Evolutionary conservation across 352 stramenopile genomes (phyloP).

Genomic region (Albugo candida): DNA sequence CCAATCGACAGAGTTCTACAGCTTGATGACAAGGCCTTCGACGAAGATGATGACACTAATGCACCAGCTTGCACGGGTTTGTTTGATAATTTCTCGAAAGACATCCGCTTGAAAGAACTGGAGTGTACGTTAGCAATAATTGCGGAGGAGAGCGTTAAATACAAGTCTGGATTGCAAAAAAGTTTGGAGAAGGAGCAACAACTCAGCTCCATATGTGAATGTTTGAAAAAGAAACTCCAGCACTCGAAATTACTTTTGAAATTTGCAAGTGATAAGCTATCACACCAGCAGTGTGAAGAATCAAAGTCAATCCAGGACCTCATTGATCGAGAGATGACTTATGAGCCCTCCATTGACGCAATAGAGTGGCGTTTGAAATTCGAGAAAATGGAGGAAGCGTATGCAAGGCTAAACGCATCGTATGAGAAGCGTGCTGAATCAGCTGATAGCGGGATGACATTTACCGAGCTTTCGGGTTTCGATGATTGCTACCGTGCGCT

Average conservation of each 20-base stretch:
- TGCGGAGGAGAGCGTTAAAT: slow-evolving; percentile 32
- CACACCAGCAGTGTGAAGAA: too few species aligned
- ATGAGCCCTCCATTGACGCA: slow-evolving; percentile 43
- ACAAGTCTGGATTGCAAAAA: slow-evolving; percentile 31
- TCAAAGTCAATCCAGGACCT: neutral
- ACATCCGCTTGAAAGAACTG: slow-evolving; percentile 29
- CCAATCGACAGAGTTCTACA: slow-evolving; percentile 5
- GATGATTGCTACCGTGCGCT: slow-evolving; percentile 7
- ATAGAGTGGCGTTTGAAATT: slow-evolving; percentile 75
- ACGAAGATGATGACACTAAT: slow-evolving; percentile 8
- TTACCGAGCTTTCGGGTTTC: slow-evolving; percentile 4
- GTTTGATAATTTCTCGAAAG: slow-evolving; percentile 3
- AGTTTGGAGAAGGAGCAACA: slow-evolving; percentile 32
- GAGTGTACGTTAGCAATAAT: slow-evolving; percentile 34
- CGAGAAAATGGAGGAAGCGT: slow-evolving; percentile 19
- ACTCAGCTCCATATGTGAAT: slow-evolving; percentile 23
- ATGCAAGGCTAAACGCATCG: slow-evolving; percentile 21
- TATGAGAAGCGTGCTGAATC: slow-evolving; percentile 13
- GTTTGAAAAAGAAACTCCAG: slow-evolving; percentile 36
- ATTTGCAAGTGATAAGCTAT: slow-evolving; percentile 4
- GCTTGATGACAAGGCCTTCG: slow-evolving; percentile 4
- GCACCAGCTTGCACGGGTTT: too few species aligned
- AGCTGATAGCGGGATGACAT: neutral
- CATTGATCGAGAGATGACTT: slow-evolving; percentile 5
- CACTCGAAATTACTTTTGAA: slow-evolving; percentile 39